These are phyloP conservation scores for Phoma sp. DNA, from an alignment of 2,329 filamentous ascomycete genomes.

Conservation along the genomic window DNA sequence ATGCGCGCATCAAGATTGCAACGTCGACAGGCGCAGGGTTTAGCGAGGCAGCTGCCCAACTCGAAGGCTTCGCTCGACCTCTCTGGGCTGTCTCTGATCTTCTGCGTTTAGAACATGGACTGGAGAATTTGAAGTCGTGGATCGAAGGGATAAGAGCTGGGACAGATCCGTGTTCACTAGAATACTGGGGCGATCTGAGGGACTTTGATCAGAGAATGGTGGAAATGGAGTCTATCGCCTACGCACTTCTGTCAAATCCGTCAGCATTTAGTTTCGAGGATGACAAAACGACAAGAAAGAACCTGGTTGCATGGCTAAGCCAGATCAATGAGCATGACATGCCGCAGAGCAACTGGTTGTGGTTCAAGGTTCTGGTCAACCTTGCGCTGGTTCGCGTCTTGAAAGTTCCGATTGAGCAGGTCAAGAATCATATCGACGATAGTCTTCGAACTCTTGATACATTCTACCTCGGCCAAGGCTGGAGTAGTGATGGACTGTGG, in stretches of 20 bases:
- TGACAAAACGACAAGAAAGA: slow-evolving; percentile 33
- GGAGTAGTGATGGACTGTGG: slow-evolving; percentile 56
- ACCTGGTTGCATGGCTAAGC: slow-evolving; percentile 50
- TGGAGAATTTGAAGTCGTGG: slow-evolving; percentile 15
- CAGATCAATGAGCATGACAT: slow-evolving; percentile 51
- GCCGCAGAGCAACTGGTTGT: slow-evolving; percentile 58
- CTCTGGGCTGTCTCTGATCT: slow-evolving; percentile 23
- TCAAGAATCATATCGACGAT: slow-evolving; percentile 43
- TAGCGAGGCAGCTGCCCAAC: slow-evolving; percentile 27
- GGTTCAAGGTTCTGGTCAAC: slow-evolving; percentile 58
- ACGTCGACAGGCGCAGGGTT: slow-evolving; percentile 25
- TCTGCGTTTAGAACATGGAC: neutral
- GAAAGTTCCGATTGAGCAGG: slow-evolving; percentile 39
- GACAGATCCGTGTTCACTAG: slow-evolving; percentile 27
- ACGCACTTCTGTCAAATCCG: slow-evolving; percentile 52
- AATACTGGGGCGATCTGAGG: slow-evolving; percentile 56
- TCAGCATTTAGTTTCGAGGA: slow-evolving; percentile 33
- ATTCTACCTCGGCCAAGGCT: slow-evolving; percentile 53
- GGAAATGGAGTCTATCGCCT: slow-evolving; percentile 56
- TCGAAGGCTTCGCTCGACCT: slow-evolving; percentile 28
- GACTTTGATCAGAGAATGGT: slow-evolving; percentile 59
- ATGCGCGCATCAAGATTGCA: slow-evolving; percentile 24
- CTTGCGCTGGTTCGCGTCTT: slow-evolving; percentile 51
- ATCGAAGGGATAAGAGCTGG: slow-evolving; percentile 23
- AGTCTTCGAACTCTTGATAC: slow-evolving; percentile 51